Conservation (phyloP, 805 yeast genomes). For the Saccharomycopsis fodiens region DNA sequence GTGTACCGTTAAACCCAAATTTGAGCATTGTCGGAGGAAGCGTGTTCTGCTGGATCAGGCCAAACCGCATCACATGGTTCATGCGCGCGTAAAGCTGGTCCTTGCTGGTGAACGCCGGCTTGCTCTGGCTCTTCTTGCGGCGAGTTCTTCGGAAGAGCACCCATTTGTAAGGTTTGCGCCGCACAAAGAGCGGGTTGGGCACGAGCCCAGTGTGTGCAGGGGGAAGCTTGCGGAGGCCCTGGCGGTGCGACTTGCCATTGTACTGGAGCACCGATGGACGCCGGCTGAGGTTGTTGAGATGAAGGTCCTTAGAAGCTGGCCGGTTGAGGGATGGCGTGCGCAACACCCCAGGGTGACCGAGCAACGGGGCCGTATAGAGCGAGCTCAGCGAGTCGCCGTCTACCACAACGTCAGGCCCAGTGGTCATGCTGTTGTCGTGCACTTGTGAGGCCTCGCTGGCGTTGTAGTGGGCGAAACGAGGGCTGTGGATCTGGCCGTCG, state of each 20-base stretch:
- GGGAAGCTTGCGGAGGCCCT: background rate
- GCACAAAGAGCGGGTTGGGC: slow-evolving; percentile 1
- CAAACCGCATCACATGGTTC: background rate
- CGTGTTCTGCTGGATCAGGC: slow-evolving; percentile 6
- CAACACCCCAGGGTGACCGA: background rate
- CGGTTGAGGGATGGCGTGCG: background rate
- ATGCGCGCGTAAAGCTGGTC: slow-evolving; percentile 2
- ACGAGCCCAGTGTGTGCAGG: background rate
- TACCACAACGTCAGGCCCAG: too few relatives aligned
- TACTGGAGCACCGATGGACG: slow-evolving; percentile 1
- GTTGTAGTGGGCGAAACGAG: background rate
- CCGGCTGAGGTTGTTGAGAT: background rate
- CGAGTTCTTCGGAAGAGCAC: slow-evolving; percentile 5
- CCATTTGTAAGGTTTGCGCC: slow-evolving; percentile 6
- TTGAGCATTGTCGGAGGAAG: slow-evolving; percentile 9
- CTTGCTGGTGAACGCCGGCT: background rate
- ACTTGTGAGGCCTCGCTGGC: background rate
- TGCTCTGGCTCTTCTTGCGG: background rate
- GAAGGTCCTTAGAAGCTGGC: background rate
- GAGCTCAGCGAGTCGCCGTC: slow-evolving; percentile 2
- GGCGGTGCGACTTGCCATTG: background rate
- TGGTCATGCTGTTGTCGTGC: background rate
- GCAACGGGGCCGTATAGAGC: slow-evolving; percentile 7
- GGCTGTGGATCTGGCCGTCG: slow-evolving; percentile 2
- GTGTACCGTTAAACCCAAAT: slow-evolving; percentile 13